Base-by-base conservation (phyloP, 2,329 filamentous ascomycete species). In the Gnomoniopsis smithogilvyi region DNA sequence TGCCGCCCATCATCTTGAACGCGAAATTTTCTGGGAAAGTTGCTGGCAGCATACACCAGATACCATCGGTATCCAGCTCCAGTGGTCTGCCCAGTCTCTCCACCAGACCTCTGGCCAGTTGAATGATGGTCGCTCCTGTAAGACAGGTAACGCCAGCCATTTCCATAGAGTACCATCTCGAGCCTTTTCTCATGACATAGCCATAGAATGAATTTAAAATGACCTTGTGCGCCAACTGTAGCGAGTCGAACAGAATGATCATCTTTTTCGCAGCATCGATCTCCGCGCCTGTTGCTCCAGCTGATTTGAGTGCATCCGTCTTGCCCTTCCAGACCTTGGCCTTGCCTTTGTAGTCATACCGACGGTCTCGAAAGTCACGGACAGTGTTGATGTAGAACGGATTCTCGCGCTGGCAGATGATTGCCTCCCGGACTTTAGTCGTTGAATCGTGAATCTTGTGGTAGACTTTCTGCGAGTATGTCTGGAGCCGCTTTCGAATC, bases 281-380 rank as follows among this genome's bases (percentile, higher is more conserved):
- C 66, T 99, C 95, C 1, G 76, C 74, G 10, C 84, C 76, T 1
- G 88, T 70, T 1, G 94, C 95, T 6, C 94, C 94, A 1, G 91
- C 84, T 19, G 90, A 84, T 72, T 96, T 96, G 50, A 99, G 78
- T 1, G 87, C 78, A 34, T 96, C 93, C 0, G 92, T 92, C 76
- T 99, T 99, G 64, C 92, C 91, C 74, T 99, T 99, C 95, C 95
- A 99, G 2, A 95, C 90, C 73, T 99, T 99, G 64, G 96, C 92
- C 70, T 97, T 90, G 59, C 94, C 96, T 73, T 99, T 99, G 80
- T 96, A 99, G 73, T 99, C 93, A 71, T 99, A 99, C 64, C 95
- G 86, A 72, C 95, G 90, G 76, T 99, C 96, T 79, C 95, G 89
- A 74, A 99, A 99, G 73, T 95, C 89, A 68, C 90, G 89, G 54